Conservation (phyloP, 352 stramenopile genomes). For the Pythium utonaiense region DNA sequence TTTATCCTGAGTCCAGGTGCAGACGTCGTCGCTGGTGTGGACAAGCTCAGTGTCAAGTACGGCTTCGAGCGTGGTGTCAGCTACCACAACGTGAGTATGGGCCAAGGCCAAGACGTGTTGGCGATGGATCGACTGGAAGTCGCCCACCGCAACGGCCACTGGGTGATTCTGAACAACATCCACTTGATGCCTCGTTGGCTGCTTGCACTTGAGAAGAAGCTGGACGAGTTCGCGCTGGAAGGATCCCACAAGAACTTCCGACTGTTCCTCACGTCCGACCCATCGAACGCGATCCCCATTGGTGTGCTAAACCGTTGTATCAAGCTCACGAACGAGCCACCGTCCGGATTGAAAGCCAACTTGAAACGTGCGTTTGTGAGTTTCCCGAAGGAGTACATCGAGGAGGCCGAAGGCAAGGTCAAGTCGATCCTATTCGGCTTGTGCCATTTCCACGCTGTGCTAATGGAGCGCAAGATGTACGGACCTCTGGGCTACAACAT, state of each 20-base stretch:
- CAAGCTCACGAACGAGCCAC: constrained; percentile 88
- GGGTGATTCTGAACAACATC: constrained; percentile 94
- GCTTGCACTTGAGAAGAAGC: constrained; percentile 89
- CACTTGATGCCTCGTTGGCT: constrained; percentile 95
- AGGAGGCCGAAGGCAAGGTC: constrained; percentile 82
- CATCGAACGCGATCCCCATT: constrained; percentile 81
- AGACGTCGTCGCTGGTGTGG: constrained; percentile 95
- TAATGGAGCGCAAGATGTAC: constrained; percentile 92
- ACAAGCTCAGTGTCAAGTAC: constrained; percentile 93
- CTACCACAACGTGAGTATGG: constrained; percentile 95
- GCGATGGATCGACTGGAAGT: constrained; percentile 87
- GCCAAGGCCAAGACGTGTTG: constrained; percentile 91
- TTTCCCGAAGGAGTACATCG: constrained; percentile 69
- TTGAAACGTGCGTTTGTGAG: constrained; percentile 84
- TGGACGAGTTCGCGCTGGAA: constrained; percentile 74
- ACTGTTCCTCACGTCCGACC: constrained; percentile 89
- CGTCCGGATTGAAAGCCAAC: constrained; percentile 85
- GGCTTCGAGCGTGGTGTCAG: constrained; percentile 94
- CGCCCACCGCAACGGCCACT: constrained; percentile 90
- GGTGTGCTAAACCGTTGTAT: constrained; percentile 87
- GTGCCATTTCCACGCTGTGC: constrained; percentile 91
- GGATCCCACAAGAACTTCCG: constrained; percentile 75
- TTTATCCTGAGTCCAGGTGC: constrained; percentile 96
- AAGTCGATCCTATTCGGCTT: constrained; percentile 87
- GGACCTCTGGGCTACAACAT: constrained; percentile 89